A percentile compares a stretch with the other conserved stretches of the same genome.
Conservation (phyloP, 2,329 filamentous ascomycete species). For the Colletotrichum tamarilloi region DNA sequence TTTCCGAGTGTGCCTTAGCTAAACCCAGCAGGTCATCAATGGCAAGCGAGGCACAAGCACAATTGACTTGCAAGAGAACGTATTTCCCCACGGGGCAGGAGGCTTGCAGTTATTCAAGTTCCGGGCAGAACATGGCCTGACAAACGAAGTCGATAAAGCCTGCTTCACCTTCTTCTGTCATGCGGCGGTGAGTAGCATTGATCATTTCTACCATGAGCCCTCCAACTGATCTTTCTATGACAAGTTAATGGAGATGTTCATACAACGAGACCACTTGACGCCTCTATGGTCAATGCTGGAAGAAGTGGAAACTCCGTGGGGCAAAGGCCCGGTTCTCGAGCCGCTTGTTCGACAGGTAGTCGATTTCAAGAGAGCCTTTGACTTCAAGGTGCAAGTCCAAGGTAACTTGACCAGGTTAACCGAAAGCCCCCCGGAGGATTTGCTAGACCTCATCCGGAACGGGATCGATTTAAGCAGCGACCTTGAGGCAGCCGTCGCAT, state of each 20-base stretch:
- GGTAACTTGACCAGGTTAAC: neutral
- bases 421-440: neutral
- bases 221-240: neutral
- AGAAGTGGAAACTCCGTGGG: slow-evolving; percentile 7
- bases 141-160: slow-evolving; percentile 19
- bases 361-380: slow-evolving; percentile 18
- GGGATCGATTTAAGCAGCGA: neutral
- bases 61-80: slow-evolving; percentile 22
- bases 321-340: slow-evolving; percentile 9
- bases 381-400: slow-evolving; percentile 2
- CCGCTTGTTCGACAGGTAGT: slow-evolving; percentile 9
- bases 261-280: slow-evolving; percentile 15
- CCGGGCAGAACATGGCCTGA: slow-evolving; percentile 20
- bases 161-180: slow-evolving; percentile 25
- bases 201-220: neutral
- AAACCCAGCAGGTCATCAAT: neutral
- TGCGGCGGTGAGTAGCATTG: slow-evolving; percentile 2
- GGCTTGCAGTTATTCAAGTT: slow-evolving; percentile 27
- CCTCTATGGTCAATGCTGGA: slow-evolving; percentile 22
- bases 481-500: neutral
- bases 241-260: slow-evolving; percentile 27
- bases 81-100: slow-evolving; percentile 1
- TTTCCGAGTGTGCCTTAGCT: neutral
- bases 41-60: slow-evolving; percentile 9
- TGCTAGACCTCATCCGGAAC: neutral